Evolutionary conservation across 768 basidiomycete genomes (phyloP), one percentile per base, ranked within the genome.

Genomic region (Agrocybe chaxingu): DNA sequence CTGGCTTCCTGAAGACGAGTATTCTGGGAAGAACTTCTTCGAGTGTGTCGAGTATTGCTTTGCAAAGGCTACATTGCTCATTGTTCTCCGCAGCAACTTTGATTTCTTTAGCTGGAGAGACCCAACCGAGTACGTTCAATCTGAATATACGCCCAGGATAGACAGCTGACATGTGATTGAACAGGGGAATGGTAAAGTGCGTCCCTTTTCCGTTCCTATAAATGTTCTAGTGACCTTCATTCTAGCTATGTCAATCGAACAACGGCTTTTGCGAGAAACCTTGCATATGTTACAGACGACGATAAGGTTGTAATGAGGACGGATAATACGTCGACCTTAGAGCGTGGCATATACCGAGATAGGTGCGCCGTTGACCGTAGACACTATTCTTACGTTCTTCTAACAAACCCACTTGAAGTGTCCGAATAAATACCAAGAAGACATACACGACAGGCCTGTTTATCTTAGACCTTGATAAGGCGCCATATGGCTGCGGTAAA

Each of bases 401-500:
- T 5, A 12, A 7, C 13, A 2, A 18, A 40, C 18, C 31, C 41
- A n/a, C 18, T 30, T 16, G 3, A 49, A 89, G 93, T 57, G 87
- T 97, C 45, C 86, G 93, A 47, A 84, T 97, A 64, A 82, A 80
- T 33, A 86, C 84, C 56, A 67, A 76, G 33, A 73, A 72, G 10
- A 58, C 69, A 40, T 90, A 90, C 62, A 87, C 82, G 55, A 83
- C 85, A 9, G 92, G 92, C 16, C 72, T 97, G n/a, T 92, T 95
- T 60, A 79, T 97, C 54, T 75, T 96, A 33, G 93, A 97, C 62
- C 75, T 91, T 16, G 83, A 84, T 52, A 84, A 78, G 66, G 92
- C 92, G 18, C 93, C 93, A 1, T 92, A 87, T 82, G 93, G 93
- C 47, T 97, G 93, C 69, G 91, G 91, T 82, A 70, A 54, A 80